Conservation (phyloP, 345 rosid species). For the Arabidopsis suecica region DNA sequence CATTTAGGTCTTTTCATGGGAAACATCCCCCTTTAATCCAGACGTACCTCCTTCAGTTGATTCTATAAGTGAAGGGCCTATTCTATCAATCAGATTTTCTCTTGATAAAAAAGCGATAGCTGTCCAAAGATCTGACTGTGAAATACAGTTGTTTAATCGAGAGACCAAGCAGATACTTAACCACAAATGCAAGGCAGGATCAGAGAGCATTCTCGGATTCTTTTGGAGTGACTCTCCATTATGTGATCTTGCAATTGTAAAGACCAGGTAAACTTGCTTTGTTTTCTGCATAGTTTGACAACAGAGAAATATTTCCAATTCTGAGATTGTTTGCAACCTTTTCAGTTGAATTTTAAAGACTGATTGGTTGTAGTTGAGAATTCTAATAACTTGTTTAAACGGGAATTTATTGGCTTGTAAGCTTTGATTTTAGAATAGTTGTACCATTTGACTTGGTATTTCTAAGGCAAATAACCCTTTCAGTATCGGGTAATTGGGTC, state of each 20-base stretch:
- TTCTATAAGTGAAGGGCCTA: slow-evolving; percentile 80
- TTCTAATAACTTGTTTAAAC: slow-evolving; percentile 8
- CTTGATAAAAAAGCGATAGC: slow-evolving; percentile 82
- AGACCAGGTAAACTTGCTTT: slow-evolving; percentile 72
- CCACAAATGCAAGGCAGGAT: slow-evolving; percentile 72
- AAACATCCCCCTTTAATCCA: slow-evolving; percentile 71
- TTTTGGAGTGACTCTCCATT: slow-evolving; percentile 95
- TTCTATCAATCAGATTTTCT: slow-evolving; percentile 73
- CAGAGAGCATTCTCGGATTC: slow-evolving; percentile 87
- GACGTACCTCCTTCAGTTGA: slow-evolving; percentile 65
- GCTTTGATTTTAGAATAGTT: slow-evolving; percentile 7
- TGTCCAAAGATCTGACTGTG: slow-evolving; percentile 75
- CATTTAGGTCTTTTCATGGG: slow-evolving; percentile 83
- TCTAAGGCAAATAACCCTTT: slow-evolving; percentile 16
- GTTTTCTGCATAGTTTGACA: slow-evolving; percentile 17
- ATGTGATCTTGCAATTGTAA: slow-evolving; percentile 82
- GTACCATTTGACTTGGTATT: background rate
- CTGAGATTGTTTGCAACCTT: slow-evolving; percentile 19
- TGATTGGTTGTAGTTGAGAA: slow-evolving; percentile 12
- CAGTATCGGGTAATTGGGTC: slow-evolving; percentile 2
- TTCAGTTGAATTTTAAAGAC: slow-evolving; percentile 7
- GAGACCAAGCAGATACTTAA: slow-evolving; percentile 70
- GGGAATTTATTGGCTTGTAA: slow-evolving; percentile 7
- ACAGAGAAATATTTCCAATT: slow-evolving; percentile 18
- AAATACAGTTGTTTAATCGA: slow-evolving; percentile 75